Evolutionary conservation across 371 early-diverging fungal species (phyloP).

Genomic region (Lichtheimia corymbifera): DNA sequence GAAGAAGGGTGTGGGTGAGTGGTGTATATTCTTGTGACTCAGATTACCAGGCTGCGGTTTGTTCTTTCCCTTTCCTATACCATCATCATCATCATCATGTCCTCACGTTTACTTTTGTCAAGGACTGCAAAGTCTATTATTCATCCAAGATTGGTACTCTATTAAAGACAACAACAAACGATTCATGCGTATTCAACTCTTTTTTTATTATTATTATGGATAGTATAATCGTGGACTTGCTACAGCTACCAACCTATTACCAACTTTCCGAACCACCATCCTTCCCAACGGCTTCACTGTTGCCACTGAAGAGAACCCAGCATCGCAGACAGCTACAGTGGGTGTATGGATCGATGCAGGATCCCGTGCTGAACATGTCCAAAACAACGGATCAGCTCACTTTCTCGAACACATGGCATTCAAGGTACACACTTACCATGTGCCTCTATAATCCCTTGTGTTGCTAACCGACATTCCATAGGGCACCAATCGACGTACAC

Average conservation of each 20-base stretch:
- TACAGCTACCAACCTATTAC: constrained; percentile 47
- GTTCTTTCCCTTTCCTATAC: neutral
- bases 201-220: neutral
- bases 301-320: constrained; percentile 92
- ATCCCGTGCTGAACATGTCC: constrained; percentile 85
- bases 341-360: constrained; percentile 99
- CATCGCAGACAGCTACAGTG: constrained; percentile 94
- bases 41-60: neutral
- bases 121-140: constrained; percentile 5
- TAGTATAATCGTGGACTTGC: constrained; percentile 63
- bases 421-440: constrained; percentile 66
- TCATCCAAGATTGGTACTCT: neutral
- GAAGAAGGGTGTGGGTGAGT: too few species aligned
- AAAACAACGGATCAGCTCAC: constrained; percentile 96
- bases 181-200: neutral
- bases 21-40: neutral
- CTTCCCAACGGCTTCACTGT: constrained; percentile 94
- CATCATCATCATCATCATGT: neutral
- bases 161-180: too few species aligned
- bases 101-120: neutral
- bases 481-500: constrained; percentile 87
- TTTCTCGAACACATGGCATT: constrained; percentile 99
- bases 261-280: constrained; percentile 76
- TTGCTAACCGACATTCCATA: constrained; percentile 25
- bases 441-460: neutral